Evolutionary conservation across 495 filamentous ascomycete species (phyloP).

Genomic region (Penicillium daleae): DNA sequence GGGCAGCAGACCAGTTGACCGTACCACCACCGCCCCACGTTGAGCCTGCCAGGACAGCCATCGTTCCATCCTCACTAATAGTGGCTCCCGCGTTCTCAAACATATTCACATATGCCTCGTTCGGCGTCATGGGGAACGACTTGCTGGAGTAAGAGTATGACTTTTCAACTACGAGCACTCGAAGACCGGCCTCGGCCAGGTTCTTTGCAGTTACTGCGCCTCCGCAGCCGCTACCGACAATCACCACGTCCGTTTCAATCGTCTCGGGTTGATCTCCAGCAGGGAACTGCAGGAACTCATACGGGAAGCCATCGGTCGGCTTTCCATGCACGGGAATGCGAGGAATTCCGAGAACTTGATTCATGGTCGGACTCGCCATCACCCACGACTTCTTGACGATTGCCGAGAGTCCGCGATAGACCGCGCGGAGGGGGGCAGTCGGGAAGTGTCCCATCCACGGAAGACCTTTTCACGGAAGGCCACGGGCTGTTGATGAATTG

Average conservation of each 20-base stretch:
- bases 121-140: constrained; percentile 72
- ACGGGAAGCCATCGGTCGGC: constrained; percentile 58
- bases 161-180: constrained; percentile 84
- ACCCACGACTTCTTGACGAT: constrained; percentile 64
- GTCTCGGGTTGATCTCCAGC: constrained; percentile 50
- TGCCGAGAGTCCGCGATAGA: constrained; percentile 58
- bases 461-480: constrained; percentile 63
- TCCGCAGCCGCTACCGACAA: constrained; percentile 87
- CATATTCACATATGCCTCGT: constrained; percentile 59
- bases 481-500: constrained; percentile 65
- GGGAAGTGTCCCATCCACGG: constrained; percentile 59
- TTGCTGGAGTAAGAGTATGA: constrained; percentile 71
- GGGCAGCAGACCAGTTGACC: constrained; percentile 83
- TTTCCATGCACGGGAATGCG: constrained; percentile 63
- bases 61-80: constrained; percentile 63
- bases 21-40: constrained; percentile 88
- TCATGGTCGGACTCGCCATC: constrained; percentile 59
- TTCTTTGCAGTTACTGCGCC: constrained; percentile 83
- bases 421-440: constrained; percentile 58
- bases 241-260: constrained; percentile 79
- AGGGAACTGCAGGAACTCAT: constrained; percentile 56
- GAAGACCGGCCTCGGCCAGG: constrained; percentile 72
- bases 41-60: constrained; percentile 67
- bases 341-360: constrained; percentile 63
- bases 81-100: constrained; percentile 62